A percentile compares a stretch with the other conserved stretches of the same genome.
Evolutionary conservation across 108 stramenopile species (phyloP).

Genomic region (Mediolabrus comicus): DNA sequence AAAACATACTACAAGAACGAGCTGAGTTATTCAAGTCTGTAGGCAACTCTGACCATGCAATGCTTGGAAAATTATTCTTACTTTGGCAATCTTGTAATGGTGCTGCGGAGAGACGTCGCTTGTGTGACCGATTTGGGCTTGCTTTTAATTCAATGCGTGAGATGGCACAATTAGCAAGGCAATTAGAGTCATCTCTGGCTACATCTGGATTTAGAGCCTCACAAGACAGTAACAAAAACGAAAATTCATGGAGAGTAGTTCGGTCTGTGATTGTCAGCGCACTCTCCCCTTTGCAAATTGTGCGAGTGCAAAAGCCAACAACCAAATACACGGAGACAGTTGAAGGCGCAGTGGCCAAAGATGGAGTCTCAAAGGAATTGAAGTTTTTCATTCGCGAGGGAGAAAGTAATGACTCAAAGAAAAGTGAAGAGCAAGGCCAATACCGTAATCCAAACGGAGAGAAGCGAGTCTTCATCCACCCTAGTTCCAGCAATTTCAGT

Average conservation of each 20-base stretch:
- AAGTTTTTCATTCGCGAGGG: constrained; percentile 68
- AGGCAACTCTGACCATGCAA: constrained; percentile 83
- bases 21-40: constrained; percentile 59
- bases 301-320: constrained; percentile 68
- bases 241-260: constrained; percentile 74
- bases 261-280: constrained; percentile 66
- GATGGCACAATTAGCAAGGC: constrained; percentile 65
- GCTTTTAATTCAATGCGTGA: constrained; percentile 73
- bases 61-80: constrained; percentile 68
- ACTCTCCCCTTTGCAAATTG: constrained; percentile 71
- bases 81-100: constrained; percentile 59
- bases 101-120: constrained; percentile 34
- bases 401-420: constrained; percentile 13
- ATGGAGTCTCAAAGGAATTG: constrained; percentile 67
- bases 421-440: background rate
- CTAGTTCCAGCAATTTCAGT: constrained; percentile 79
- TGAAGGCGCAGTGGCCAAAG: constrained; percentile 75
- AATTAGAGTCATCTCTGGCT: constrained; percentile 65
- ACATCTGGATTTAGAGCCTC: constrained; percentile 52
- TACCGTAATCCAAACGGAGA: constrained; percentile 38
- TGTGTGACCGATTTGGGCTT: constrained; percentile 70
- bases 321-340: constrained; percentile 81
- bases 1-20: constrained; percentile 55
- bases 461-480: constrained; percentile 92
- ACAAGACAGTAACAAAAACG: constrained; percentile 58